phyloP scores from a whole-genome alignment of 169 alveolate species.

The Cryptosporidium xiaoi region DNA sequence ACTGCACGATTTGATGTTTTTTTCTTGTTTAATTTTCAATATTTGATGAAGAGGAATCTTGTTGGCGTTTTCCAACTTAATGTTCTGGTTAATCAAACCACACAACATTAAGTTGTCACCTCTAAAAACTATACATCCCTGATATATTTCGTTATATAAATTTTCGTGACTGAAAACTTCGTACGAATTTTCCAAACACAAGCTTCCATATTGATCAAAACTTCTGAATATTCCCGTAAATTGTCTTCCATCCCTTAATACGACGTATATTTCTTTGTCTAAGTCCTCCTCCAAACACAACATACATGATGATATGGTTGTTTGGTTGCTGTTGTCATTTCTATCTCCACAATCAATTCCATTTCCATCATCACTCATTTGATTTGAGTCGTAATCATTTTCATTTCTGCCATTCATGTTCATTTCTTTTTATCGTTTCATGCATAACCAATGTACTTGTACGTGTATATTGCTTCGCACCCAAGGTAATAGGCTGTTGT shows the following conservation, averaged over 20 bases:
- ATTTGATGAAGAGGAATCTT: conserved; percentile 38
- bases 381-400: conserved; percentile 8
- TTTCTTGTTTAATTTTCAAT: conserved; percentile 48
- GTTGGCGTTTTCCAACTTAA: conserved; percentile 25
- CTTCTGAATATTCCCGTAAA: conserved; percentile 69
- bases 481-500: too few relatives aligned
- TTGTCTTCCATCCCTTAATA: conserved; percentile 68
- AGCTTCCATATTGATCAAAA: conserved; percentile 72
- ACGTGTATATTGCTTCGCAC: too few relatives aligned
- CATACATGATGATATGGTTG: conserved; percentile 55
- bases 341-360: background rate
- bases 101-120: conserved; percentile 69
- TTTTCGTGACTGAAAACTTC: conserved; percentile 30
- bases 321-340: conserved; percentile 4
- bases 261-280: conserved; percentile 58
- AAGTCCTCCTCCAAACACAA: conserved; percentile 65
- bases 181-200: conserved; percentile 44
- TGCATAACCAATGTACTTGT: too few relatives aligned
- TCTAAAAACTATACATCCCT: conserved; percentile 70
- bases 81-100: conserved; percentile 52
- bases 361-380: conserved; percentile 5
- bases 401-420: conserved; percentile 14
- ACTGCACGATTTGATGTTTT: conserved; percentile 15
- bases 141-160: conserved; percentile 39
- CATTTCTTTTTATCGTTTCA: background rate